A percentile compares a stretch with the other conserved stretches of the same genome.
Conservation (phyloP, 2,329 filamentous ascomycete species). For the Sporothrix globosa region DNA sequence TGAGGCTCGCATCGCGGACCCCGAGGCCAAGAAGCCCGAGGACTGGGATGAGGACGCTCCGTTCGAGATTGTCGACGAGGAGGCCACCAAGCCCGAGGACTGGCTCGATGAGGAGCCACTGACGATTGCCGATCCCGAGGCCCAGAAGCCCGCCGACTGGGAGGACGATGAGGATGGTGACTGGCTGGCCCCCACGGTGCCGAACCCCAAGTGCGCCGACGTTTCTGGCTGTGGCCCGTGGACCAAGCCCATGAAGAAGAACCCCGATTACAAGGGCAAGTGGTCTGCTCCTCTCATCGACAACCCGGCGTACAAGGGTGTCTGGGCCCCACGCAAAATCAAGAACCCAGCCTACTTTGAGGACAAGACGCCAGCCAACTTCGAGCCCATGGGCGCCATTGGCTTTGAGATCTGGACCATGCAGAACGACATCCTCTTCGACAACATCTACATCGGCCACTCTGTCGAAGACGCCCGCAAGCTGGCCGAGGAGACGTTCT, state of each 20-base stretch:
- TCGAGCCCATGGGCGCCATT: constrained; percentile 97
- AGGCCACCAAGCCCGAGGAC: constrained; percentile 87
- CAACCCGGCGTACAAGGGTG: constrained; percentile 97
- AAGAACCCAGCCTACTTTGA: constrained; percentile 95
- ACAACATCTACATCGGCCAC: constrained; percentile 99
- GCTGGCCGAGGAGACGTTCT: constrained; percentile 86
- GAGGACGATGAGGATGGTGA: constrained; percentile 99
- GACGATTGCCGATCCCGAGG: constrained; percentile 87
- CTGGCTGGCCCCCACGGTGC: constrained; percentile 85
- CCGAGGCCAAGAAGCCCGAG: constrained; percentile 92
- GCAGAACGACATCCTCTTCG: constrained; percentile 97
- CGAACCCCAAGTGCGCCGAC: constrained; percentile 95
- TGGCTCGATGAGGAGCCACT: constrained; percentile 91
- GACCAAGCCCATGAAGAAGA: constrained; percentile 88
- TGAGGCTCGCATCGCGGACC: constrained; percentile 85
- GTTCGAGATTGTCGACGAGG: constrained; percentile 92
- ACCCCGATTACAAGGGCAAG: constrained; percentile 98
- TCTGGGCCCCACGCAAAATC: constrained; percentile 94
- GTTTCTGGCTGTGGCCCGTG: constrained; percentile 92
- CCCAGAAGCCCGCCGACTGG: constrained; percentile 98
- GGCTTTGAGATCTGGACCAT: constrained; percentile 99
- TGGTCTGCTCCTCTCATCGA: constrained; percentile 92
- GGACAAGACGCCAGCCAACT: constrained; percentile 94
- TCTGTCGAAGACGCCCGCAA: constrained; percentile 89
- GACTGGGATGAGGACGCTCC: constrained; percentile 99